phyloP scores from a whole-genome alignment of 805 yeast species.

The Candida insectalens region DNA sequence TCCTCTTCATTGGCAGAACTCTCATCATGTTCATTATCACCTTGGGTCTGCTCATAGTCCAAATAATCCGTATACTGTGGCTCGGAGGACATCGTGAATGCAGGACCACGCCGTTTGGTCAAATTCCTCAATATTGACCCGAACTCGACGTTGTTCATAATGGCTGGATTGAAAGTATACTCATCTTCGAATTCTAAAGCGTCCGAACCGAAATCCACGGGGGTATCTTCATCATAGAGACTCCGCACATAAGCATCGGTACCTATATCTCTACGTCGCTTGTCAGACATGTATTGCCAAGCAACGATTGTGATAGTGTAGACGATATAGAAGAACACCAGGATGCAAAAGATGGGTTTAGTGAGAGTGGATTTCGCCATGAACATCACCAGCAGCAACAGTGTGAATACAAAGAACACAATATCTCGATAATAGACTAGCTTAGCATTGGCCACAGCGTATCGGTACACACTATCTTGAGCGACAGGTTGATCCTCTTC shows the following conservation, averaged over 20 bases:
- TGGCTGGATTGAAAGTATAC: slow-evolving; percentile 21
- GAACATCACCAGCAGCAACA: slow-evolving; percentile 36
- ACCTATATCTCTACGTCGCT: slow-evolving; percentile 7
- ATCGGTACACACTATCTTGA: slow-evolving; percentile 5
- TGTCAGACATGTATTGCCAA: slow-evolving; percentile 29
- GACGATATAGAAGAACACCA: slow-evolving; percentile 45
- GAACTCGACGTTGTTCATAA: slow-evolving; percentile 19
- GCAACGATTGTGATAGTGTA: slow-evolving; percentile 47
- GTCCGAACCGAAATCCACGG: slow-evolving; percentile 9
- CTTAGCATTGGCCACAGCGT: slow-evolving; percentile 24
- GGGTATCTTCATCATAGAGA: slow-evolving; percentile 15
- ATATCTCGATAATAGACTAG: slow-evolving; percentile 53
- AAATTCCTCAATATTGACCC: slow-evolving; percentile 17
- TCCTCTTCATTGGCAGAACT: slow-evolving; percentile 2
- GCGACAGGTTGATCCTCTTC: slow-evolving; percentile 3
- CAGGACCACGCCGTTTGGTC: slow-evolving; percentile 13
- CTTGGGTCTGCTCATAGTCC: slow-evolving; percentile 13
- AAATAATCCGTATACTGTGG: slow-evolving; percentile 10
- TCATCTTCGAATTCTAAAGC: slow-evolving; percentile 20
- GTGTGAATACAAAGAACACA: slow-evolving; percentile 43
- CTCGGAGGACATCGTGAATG: slow-evolving; percentile 4
- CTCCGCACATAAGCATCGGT: slow-evolving; percentile 18
- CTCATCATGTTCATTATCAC: slow-evolving; percentile 7
- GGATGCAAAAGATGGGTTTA: slow-evolving; percentile 40
- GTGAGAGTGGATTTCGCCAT: slow-evolving; percentile 44